These are phyloP conservation scores for Boletales sp. DNA, from an alignment of 768 basidiomycete genomes.

Conservation along the genomic window DNA sequence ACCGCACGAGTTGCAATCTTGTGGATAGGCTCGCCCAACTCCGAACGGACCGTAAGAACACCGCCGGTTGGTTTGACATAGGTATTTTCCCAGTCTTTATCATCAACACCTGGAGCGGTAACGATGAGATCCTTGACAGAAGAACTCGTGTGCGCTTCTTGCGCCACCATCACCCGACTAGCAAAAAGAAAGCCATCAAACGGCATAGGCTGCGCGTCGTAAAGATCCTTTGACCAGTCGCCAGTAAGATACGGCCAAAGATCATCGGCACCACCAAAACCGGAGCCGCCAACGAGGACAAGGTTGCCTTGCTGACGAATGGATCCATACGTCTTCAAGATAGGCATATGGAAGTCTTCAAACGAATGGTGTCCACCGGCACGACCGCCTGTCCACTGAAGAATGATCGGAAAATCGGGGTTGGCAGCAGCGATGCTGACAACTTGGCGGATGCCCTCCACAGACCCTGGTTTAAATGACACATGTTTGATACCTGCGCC, in stretches of 20 bases:
- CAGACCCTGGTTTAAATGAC: conserved; percentile 96
- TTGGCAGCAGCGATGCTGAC: conserved; percentile 93
- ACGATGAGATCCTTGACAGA: conserved; percentile 97
- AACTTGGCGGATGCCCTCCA: conserved; percentile 97
- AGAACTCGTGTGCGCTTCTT: conserved; percentile 93
- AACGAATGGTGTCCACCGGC: conserved; percentile 98
- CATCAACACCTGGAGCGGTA: conserved; percentile 87
- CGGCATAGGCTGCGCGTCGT: conserved; percentile 91
- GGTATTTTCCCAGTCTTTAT: conserved; percentile 90
- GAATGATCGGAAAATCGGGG: conserved; percentile 93
- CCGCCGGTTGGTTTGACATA: conserved; percentile 94
- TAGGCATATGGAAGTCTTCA: conserved; percentile 98
- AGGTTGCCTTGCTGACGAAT: conserved; percentile 92
- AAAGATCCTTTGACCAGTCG: conserved; percentile 85
- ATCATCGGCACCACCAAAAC: conserved; percentile 93
- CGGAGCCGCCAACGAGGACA: conserved; percentile 87
- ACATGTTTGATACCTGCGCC: conserved; percentile 91
- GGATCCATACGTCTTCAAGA: conserved; percentile 82
- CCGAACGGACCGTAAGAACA: conserved; percentile 93
- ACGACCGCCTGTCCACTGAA: conserved; percentile 99
- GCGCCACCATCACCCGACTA: conserved; percentile 97
- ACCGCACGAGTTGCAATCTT: conserved; percentile 97
- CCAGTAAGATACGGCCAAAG: conserved; percentile 97
- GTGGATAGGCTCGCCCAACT: conserved; percentile 98
- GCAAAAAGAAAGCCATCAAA: conserved; percentile 98